A percentile compares a stretch with the other conserved stretches of the same genome.
phyloP scores from a whole-genome alignment of 2,329 filamentous ascomycete species.

The Colletotrichum sp. region DNA sequence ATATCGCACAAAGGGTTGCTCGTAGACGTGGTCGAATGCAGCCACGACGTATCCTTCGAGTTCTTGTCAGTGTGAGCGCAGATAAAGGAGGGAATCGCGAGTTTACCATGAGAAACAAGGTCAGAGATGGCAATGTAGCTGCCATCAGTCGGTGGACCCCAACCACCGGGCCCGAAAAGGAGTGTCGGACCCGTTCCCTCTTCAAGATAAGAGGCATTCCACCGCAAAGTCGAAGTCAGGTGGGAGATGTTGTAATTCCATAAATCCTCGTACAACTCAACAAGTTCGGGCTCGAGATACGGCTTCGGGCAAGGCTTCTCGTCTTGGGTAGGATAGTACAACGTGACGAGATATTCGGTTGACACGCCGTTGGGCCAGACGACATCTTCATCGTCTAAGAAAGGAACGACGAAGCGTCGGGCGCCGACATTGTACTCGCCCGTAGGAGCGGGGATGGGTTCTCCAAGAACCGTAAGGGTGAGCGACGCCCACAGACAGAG shows the following conservation, averaged over 20 bases:
- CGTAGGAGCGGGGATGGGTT: not conserved
- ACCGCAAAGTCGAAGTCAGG: constrained; percentile 11
- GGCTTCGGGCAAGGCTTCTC: not conserved
- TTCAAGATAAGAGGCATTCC: constrained; percentile 2
- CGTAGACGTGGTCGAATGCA: constrained; percentile 30
- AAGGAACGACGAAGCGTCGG: constrained; percentile 4
- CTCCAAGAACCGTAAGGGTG: not conserved
- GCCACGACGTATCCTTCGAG: constrained; percentile 28
- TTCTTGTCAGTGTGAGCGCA: not conserved
- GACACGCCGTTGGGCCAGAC: constrained; percentile 4
- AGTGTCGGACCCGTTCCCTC: constrained; percentile 1
- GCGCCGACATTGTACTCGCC: constrained; percentile 19
- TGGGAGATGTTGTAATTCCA: constrained; percentile 13
- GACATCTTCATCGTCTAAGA: not conserved
- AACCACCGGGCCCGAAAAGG: constrained; percentile 13
- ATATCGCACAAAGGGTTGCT: constrained; percentile 31
- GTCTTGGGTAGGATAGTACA: constrained; percentile 18
- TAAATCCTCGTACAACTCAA: not conserved
- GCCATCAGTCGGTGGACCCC: constrained; percentile 14
- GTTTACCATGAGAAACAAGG: constrained; percentile 13
- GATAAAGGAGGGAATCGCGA: too few relatives aligned
- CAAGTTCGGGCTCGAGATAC: constrained; percentile 18
- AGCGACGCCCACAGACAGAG: not conserved
- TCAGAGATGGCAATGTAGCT: constrained; percentile 12
- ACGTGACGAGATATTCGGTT: constrained; percentile 18